Base-by-base conservation (phyloP, 352 stramenopile species). In the Phytopythium oedochilum region DNA sequence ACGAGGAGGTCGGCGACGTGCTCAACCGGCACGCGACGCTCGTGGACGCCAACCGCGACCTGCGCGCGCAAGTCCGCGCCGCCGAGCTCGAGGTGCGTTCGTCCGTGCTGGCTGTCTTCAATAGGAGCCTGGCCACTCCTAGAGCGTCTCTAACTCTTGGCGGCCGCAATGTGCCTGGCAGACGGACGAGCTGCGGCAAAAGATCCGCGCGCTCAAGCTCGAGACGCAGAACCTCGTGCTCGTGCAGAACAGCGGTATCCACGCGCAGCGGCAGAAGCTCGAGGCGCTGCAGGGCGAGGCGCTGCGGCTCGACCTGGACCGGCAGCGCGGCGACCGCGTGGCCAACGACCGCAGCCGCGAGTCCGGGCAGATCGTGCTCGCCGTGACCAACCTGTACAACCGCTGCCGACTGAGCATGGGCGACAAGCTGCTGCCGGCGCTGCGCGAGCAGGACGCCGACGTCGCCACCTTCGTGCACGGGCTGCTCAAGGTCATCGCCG, bases 321-420 rank as follows among this genome's bases (percentile, higher is more conserved):
- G 79, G 4, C 73, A 95, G 59, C 71, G 83, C 45, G 85, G 79
- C 47, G 71, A 94, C 44, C 72, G 84, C 53, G 61, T 87, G 48
- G 83, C 74, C 14, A 96, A 96, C 58, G 83, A 95, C 57, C 75
- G 83, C 48, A 92, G 73, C 40, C 77, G 85, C 25, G 86, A 97
- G 64, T 93, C 78, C 6, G 87, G 86, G 0, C 87, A 97, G 67
- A 94, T 97, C 61, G 73, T 96, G 52, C 78, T 96, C 61, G 91
- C 87, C 12, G 84, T 97, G 45, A 89, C 78, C n/a, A 97, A 97
- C 57, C 57, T 97, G 32, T 97, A 96, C 74, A 88, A 86, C 59
- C 86, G 88, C 36, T 94, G 83, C 60, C 67, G 72, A 5, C 64
- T 88, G 5, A 92, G 79, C 39, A 63, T 92, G n/a, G 71, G 78